Conservation (phyloP, 345 rosid species). For the Turnera subulata region DNA sequence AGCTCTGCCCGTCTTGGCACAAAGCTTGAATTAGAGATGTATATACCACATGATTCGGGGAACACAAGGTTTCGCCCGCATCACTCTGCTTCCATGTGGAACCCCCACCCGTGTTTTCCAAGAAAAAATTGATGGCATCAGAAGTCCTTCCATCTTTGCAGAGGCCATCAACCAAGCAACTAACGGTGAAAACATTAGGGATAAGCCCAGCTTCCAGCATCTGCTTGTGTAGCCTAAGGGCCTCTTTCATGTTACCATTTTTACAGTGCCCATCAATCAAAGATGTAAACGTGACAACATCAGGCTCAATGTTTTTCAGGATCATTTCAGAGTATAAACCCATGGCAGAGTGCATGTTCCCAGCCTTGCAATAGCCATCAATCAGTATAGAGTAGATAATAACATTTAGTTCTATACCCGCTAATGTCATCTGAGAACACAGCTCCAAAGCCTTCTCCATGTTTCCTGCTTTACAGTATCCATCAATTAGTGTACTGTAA, state of each 20-base stretch:
- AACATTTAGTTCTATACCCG: slow-evolving; percentile 44
- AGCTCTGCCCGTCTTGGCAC: slow-evolving; percentile 47
- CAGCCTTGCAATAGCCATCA: slow-evolving; percentile 51
- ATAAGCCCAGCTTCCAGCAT: slow-evolving; percentile 48
- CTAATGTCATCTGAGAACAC: slow-evolving; percentile 54
- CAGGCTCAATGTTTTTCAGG: slow-evolving; percentile 50
- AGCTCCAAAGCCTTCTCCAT: slow-evolving; percentile 53
- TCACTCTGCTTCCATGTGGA: slow-evolving; percentile 8
- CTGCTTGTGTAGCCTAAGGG: slow-evolving; percentile 41
- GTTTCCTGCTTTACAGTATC: slow-evolving; percentile 45
- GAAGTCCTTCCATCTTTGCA: slow-evolving; percentile 51
- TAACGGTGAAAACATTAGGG: slow-evolving; percentile 54
- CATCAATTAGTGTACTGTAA: slow-evolving; percentile 56
- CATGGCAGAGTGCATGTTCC: slow-evolving; percentile 55
- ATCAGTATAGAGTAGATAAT: slow-evolving; percentile 59
- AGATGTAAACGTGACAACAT: slow-evolving; percentile 55
- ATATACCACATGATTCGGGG: slow-evolving; percentile 33
- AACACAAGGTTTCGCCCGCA: slow-evolving; percentile 23
- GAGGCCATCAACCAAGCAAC: slow-evolving; percentile 57
- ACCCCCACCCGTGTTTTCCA: slow-evolving; percentile 23
- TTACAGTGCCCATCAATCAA: slow-evolving; percentile 65
- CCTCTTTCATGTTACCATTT: slow-evolving; percentile 49
- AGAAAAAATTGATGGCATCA: slow-evolving; percentile 40
- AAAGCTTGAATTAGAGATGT: slow-evolving; percentile 53
- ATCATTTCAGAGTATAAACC: slow-evolving; percentile 58